Evolutionary conservation across 805 yeast genomes (phyloP).

Genomic region (Cyberlindnera euphorbiae): DNA sequence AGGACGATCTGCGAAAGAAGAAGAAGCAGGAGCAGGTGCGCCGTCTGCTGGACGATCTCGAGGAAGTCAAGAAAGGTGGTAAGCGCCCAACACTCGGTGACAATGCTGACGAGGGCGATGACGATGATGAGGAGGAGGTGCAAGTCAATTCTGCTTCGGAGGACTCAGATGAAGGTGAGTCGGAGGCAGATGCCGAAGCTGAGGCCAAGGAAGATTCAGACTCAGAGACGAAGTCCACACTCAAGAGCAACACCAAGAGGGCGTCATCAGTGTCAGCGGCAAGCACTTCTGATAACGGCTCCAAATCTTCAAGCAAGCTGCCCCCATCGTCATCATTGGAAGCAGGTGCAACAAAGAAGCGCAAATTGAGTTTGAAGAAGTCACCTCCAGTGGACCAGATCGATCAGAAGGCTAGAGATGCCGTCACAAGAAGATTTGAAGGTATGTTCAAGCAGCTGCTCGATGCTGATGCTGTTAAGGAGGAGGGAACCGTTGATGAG

Average conservation of each 20-base stretch:
- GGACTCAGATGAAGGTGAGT: conserved; percentile 7
- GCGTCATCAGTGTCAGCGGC: too few species aligned
- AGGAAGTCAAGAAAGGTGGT: conserved; percentile 8
- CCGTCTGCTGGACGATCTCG: conserved; percentile 7
- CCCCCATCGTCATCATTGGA: too few species aligned
- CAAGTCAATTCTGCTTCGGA: conserved; percentile 4
- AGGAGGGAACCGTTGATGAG: conserved; percentile 28
- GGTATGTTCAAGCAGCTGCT: conserved; percentile 45
- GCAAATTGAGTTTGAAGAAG: too few species aligned
- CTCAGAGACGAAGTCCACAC: too few species aligned
- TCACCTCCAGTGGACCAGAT: conserved; percentile 7
- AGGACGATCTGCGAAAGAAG: conserved; percentile 9
- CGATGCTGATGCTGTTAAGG: conserved; percentile 26
- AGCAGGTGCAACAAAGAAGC: too few species aligned
- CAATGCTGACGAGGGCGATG: too few species aligned
- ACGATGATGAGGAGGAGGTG: conserved; percentile 14
- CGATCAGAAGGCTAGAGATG: conserved; percentile 26
- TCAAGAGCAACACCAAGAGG: too few species aligned
- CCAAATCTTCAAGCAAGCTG: too few species aligned
- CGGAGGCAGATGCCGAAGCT: conserved; percentile 11
- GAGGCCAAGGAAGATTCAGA: too few species aligned
- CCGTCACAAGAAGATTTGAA: conserved; percentile 45
- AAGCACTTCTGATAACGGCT: too few species aligned
- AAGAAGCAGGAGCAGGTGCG: conserved; percentile 6
- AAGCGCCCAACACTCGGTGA: too few species aligned